These are phyloP conservation scores for Eragrostis curvula DNA, from an alignment of 176 grass and related monocot genomes.

Conservation along the genomic window DNA sequence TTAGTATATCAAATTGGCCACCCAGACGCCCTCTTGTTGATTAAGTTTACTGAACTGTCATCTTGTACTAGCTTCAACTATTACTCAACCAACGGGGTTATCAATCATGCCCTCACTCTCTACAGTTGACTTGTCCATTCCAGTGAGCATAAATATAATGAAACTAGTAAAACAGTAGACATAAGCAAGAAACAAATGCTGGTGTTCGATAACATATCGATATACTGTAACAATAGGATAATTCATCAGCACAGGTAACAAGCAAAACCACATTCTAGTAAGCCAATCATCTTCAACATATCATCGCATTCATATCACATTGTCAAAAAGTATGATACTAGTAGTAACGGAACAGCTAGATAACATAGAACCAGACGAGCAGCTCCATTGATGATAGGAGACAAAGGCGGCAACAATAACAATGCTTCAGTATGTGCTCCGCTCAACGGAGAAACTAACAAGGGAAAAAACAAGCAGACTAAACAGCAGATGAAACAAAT, in stretches of 20 bases:
- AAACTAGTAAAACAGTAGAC: not conserved
- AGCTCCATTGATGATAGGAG: slow-evolving; percentile 1
- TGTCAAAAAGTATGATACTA: not conserved
- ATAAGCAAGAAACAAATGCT: not conserved
- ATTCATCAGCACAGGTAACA: not conserved
- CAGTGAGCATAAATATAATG: no score
- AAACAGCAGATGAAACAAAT: no score
- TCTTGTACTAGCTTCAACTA: no score
- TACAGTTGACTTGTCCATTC: no score
- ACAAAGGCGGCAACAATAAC: not conserved
- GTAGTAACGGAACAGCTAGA: slow-evolving; percentile 11
- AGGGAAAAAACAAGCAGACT: no score
- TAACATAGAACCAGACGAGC: not conserved
- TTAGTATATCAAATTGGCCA: no score
- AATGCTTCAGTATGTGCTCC: no score
- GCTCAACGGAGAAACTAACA: no score
- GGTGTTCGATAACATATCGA: not conserved
- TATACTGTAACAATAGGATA: not conserved
- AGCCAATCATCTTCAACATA: not conserved
- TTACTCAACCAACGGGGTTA: no score
- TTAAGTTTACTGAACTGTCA: no score
- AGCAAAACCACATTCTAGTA: not conserved
- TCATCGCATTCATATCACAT: slow-evolving; percentile 23
- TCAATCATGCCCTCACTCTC: no score
- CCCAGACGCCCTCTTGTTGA: no score